phyloP scores from a whole-genome alignment of 176 grass and related monocot species.

The Stipa capillata region DNA sequence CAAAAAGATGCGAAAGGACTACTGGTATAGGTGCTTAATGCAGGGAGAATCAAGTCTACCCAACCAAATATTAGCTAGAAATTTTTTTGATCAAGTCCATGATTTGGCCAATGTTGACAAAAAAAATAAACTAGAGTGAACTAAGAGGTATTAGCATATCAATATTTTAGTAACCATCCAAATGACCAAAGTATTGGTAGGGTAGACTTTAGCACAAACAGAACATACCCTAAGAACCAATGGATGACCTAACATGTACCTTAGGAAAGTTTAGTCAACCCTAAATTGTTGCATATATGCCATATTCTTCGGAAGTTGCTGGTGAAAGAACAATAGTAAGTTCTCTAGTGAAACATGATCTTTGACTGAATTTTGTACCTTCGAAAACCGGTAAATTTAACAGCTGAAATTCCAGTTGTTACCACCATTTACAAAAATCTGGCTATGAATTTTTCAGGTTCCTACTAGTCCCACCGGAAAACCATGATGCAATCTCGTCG shows the following conservation, averaged over 20 bases:
- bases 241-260: neutral
- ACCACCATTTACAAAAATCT: neutral
- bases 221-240: too few species aligned
- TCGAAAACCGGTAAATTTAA: neutral
- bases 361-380: neutral
- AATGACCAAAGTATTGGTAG: too few species aligned
- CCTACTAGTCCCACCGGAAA: neutral
- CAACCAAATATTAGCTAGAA: too few species aligned
- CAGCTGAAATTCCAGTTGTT: neutral
- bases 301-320: neutral
- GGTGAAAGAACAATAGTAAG: neutral
- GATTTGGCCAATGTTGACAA: too few species aligned
- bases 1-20: neutral
- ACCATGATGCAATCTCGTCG: slow-evolving; percentile 33
- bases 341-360: neutral
- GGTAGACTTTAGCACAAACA: too few species aligned
- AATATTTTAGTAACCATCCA: too few species aligned
- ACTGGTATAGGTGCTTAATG: neutral
- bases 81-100: too few species aligned
- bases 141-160: too few species aligned
- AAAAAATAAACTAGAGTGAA: too few species aligned
- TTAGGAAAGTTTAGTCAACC: neutral
- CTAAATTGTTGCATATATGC: neutral
- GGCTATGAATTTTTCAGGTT: neutral
- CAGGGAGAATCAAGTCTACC: neutral